A percentile compares a stretch with the other conserved stretches of the same genome.
These are phyloP conservation scores for Phytophthora sp. DNA, from an alignment of 352 stramenopile species.

Conservation along the genomic window DNA sequence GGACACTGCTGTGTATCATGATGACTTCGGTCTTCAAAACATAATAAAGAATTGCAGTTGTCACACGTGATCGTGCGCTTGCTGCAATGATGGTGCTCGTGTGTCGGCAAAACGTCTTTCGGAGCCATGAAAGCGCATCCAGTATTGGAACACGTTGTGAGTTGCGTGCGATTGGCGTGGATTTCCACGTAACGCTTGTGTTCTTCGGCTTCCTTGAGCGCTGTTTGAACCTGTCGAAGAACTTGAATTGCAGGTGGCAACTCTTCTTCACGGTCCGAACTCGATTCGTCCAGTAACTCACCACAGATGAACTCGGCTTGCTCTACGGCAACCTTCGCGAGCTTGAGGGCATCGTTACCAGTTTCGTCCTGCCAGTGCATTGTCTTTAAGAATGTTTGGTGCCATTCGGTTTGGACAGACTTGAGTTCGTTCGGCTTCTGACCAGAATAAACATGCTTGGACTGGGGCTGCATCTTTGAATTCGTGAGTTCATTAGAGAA, in stretches of 20 bases:
- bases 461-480: not conserved
- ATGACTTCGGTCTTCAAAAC: conserved; percentile 42
- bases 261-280: conserved; percentile 26
- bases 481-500: conserved; percentile 29
- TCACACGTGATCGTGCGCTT: conserved; percentile 65
- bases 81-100: conserved; percentile 65
- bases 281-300: conserved; percentile 33
- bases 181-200: conserved; percentile 60
- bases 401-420: conserved; percentile 53
- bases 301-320: conserved; percentile 20
- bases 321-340: conserved; percentile 31
- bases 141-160: conserved; percentile 43
- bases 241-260: conserved; percentile 30
- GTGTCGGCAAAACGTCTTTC: conserved; percentile 57
- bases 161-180: conserved; percentile 53
- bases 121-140: conserved; percentile 60
- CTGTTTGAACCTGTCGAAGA: conserved; percentile 43
- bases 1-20: conserved; percentile 48
- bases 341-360: conserved; percentile 42
- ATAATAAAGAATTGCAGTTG: conserved; percentile 41
- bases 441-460: not conserved
- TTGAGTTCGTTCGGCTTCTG: conserved; percentile 8
- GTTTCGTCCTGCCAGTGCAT: conserved; percentile 41
- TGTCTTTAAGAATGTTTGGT: conserved; percentile 54
- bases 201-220: conserved; percentile 44